Evolutionary conservation across 2,329 filamentous ascomycete species (phyloP).

Genomic region (Aspergillus sp.): DNA sequence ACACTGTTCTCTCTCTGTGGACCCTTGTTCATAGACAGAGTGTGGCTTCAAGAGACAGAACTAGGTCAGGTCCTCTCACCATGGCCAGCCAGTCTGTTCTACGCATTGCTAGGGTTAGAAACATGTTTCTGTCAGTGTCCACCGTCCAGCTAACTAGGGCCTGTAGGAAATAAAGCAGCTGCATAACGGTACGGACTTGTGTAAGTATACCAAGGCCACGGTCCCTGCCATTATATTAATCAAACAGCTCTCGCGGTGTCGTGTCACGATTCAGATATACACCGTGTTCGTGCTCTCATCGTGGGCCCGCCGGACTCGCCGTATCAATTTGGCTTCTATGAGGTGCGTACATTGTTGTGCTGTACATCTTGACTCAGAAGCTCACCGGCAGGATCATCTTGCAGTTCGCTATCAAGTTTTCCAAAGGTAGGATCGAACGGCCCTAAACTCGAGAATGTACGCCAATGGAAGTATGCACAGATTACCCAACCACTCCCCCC

Average conservation of each 20-base stretch:
- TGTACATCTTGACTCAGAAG: not conserved
- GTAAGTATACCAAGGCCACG: slow-evolving; percentile 42
- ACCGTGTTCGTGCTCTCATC: slow-evolving; percentile 78
- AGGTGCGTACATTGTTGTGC: slow-evolving; percentile 48
- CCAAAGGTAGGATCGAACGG: slow-evolving; percentile 49
- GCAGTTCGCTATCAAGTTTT: slow-evolving; percentile 69
- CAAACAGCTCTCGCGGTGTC: slow-evolving; percentile 72
- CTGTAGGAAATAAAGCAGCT: slow-evolving; percentile 73
- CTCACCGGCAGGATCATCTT: slow-evolving; percentile 2
- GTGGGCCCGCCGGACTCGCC: slow-evolving; percentile 89
- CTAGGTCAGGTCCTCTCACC: not conserved
- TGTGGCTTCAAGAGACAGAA: too few relatives aligned
- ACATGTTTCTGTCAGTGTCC: slow-evolving; percentile 8
- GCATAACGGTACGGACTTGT: slow-evolving; percentile 74
- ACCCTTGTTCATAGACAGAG: too few relatives aligned
- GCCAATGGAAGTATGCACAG: slow-evolving; percentile 37
- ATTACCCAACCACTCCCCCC: slow-evolving; percentile 67
- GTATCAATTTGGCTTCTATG: slow-evolving; percentile 96
- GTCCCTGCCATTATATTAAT: not conserved
- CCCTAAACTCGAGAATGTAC: not conserved
- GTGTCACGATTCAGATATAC: slow-evolving; percentile 79
- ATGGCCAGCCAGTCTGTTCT: slow-evolving; percentile 84
- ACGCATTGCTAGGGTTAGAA: slow-evolving; percentile 69
- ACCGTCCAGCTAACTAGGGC: too few relatives aligned
- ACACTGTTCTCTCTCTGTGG: too few relatives aligned